Percentiles rank a stretch among this genome's conserved stretches.
phyloP scores from a whole-genome alignment of 305 asterid genomes.

The Nicotiana rustica region DNA sequence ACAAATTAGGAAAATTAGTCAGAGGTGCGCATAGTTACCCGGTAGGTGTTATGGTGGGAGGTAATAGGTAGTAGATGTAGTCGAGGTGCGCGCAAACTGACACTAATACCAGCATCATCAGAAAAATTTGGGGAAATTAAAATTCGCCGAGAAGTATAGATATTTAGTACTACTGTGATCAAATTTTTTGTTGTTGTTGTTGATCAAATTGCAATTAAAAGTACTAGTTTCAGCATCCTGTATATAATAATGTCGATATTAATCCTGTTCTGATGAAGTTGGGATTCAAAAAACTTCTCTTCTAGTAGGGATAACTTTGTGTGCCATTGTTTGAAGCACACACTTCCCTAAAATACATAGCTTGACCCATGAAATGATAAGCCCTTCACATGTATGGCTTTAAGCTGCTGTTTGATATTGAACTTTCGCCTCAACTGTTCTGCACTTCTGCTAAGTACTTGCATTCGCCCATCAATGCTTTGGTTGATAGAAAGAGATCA shows the following conservation, averaged over 20 bases:
- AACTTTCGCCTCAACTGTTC: not conserved
- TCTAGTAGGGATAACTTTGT: not conserved
- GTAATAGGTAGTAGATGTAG: no score
- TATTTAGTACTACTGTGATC: not conserved
- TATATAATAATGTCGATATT: not conserved
- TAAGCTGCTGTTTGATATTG: not conserved
- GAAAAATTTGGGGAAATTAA: not conserved
- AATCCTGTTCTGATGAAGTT: not conserved
- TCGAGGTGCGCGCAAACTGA: no score
- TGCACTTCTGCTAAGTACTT: not conserved
- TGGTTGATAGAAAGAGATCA: slow-evolving; percentile 1
- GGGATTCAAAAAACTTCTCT: not conserved
- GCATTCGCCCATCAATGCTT: slow-evolving; percentile 20
- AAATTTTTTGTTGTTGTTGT: not conserved
- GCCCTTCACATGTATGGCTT: not conserved
- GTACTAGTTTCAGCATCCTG: not conserved
- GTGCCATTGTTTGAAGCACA: not conserved
- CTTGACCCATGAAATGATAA: not conserved
- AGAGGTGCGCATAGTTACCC: no score
- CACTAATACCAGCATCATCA: no score
- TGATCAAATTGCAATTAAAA: not conserved
- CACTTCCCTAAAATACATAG: not conserved
- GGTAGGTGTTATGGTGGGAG: no score
- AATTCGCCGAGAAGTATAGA: not conserved
- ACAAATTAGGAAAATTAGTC: no score